Base-by-base conservation (phyloP, 1,284 basidiomycete genomes). In the Xerocomus cyaneibrunnescens region DNA sequence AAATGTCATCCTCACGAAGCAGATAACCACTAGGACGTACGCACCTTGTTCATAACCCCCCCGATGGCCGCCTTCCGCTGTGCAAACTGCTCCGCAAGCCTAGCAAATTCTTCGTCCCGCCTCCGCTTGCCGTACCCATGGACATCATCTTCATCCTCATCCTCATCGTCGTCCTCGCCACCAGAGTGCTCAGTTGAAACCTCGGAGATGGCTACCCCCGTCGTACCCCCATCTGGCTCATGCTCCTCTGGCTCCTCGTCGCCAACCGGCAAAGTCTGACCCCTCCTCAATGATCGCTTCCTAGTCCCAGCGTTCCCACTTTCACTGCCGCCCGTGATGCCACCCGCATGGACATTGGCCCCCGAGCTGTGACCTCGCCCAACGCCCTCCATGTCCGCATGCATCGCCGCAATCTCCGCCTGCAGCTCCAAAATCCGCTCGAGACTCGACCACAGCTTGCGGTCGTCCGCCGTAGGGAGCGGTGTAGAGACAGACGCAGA, bases 331-430 rank as follows among this genome's bases (percentile, higher is more conserved):
- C 40, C 19, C 23, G 16, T 17, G 10, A 32, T 57, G 49, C 55
- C 50, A 21, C 54, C 36, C 8, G 37, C 5, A 13, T 50, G 48
- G 1, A 3, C 25, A 9, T 31, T 51, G 16, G 17, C 45, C 8
- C 53, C 75, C 70, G n/a, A n/a, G n/a, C n/a, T n/a, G n/a, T 28
- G 62, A 58, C 60, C 74, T 69, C 23, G 64, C 52, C 52, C 72
- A 64, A 85, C 75, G 34, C 78, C 77, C 64, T 90, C 87, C 85
- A 89, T 86, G 35, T 84, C 79, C 17, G 83, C 70, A 63, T 89
- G 87, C 76, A 87, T 79, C 53, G 71, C 74, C 6, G 87, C 83
- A 32, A 89, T 80, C 56, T 86, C 80, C 48, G 77, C 81, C 65
- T 90, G 87, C 25, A 89, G 68, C 40, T 84, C 81, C 55, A 87